Base-by-base conservation (phyloP, 176 grass and related monocot species). In the Melocanna baccifera region DNA sequence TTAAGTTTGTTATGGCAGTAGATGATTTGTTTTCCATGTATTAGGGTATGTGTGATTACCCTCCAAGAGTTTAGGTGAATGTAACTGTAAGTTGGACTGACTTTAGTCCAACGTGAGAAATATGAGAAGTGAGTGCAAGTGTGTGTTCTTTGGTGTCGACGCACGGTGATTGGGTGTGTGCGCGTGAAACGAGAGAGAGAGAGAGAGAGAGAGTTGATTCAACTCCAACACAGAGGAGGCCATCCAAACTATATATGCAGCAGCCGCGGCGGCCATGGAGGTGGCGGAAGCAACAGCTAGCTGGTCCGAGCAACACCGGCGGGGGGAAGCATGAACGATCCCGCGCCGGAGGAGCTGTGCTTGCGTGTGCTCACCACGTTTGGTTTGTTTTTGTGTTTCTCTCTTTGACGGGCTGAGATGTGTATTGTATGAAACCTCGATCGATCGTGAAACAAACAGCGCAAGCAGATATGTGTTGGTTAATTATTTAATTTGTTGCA, bases 311-410 rank as follows among this genome's bases (percentile, higher is more conserved):
- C 13, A 51, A 16, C 48, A 51, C 47, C 50, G 50, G 50, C 50
- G 50, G 16, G 50, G 50, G 16, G 14, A 69, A 42, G 39, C 67
- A 71, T 94, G 19, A 94, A 94, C 68, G 67, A 84, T 36, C 89
- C 64, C 4, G 53, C 18, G 18, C 79, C 76, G 43, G 63, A 42
- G 32, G 56, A 51, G 66, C 23, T 59, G 41, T 36, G 41, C 50
- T 85, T 78, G 83, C 65, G 65, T 67, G 22, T 71, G 39, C 9
- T 46, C 56, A 2, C 56, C 56, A 2, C 56, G 10, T 55, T 63
- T 81, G 46, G n/a, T 13, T 46, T 1, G 42, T 48, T 67, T 56
- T 30, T 13, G 16, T 28, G 22, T 76, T 26, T 37, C 4, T 61
- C 29, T 42, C 15, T 29, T 63, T 69, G 63, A 41, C 32, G 45